phyloP scores from a whole-genome alignment of 2,329 filamentous ascomycete genomes.

The Colletotrichum lindemuthianum region DNA sequence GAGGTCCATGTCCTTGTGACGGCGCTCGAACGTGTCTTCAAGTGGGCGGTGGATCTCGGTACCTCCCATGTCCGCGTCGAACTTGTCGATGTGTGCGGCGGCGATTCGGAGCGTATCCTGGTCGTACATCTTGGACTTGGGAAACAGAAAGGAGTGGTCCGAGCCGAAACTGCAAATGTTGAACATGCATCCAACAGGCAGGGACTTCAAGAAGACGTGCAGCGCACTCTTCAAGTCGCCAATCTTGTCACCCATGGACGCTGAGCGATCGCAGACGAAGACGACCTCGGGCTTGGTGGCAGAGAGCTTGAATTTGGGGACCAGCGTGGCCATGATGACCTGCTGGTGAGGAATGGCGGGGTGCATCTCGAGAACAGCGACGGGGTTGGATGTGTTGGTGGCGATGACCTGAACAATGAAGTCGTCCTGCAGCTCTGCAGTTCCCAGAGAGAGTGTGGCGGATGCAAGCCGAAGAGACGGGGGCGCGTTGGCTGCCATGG shows the following conservation, averaged over 20 bases:
- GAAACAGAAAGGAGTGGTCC: conserved; percentile 56
- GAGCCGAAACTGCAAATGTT: conserved; percentile 77
- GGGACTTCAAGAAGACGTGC: conserved; percentile 71
- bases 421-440: conserved; percentile 67
- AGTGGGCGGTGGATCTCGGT: conserved; percentile 63
- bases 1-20: conserved; percentile 57
- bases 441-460: conserved; percentile 65
- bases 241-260: conserved; percentile 70
- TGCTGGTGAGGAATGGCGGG: conserved; percentile 68
- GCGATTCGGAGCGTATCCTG: conserved; percentile 56
- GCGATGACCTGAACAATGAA: conserved; percentile 74
- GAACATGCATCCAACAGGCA: conserved; percentile 72
- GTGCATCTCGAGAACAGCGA: conserved; percentile 74
- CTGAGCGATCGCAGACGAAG: conserved; percentile 78
- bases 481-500: conserved; percentile 50
- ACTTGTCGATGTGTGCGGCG: conserved; percentile 50
- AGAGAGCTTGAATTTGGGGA: conserved; percentile 74
- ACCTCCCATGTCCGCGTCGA: conserved; percentile 61
- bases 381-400: conserved; percentile 68
- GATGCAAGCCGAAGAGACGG: conserved; percentile 69
- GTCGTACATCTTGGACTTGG: conserved; percentile 57
- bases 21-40: conserved; percentile 52
- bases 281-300: conserved; percentile 69
- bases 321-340: conserved; percentile 76
- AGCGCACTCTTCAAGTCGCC: conserved; percentile 64